Percentiles rank a stretch among this genome's conserved stretches.
Evolutionary conservation across 768 basidiomycete genomes (phyloP).

Genomic region (Boletus reticuloceps): DNA sequence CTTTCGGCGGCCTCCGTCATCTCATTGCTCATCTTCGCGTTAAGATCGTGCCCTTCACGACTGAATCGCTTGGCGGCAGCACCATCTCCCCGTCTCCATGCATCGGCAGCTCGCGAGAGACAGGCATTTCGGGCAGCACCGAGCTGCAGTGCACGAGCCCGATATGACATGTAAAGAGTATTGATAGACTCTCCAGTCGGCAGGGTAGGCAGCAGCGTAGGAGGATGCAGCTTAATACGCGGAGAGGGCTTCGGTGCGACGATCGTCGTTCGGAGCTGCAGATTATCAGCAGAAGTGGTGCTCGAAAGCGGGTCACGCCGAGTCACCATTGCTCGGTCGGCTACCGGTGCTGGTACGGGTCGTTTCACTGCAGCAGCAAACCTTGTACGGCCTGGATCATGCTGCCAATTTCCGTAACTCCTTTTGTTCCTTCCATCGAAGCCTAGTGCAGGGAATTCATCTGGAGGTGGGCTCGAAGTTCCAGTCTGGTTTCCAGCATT

Average conservation of each 20-base stretch:
- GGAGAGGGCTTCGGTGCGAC: constrained; percentile 82
- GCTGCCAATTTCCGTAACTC: constrained; percentile 42
- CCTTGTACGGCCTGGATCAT: constrained; percentile 85
- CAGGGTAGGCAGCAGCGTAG: constrained; percentile 83
- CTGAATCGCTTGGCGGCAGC: constrained; percentile 94
- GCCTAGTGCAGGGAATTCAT: constrained; percentile 73
- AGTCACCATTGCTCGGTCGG: constrained; percentile 42
- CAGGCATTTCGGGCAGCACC: constrained; percentile 94
- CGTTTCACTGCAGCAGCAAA: constrained; percentile 93
- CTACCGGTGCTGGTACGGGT: constrained; percentile 28
- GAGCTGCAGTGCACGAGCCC: constrained; percentile 84
- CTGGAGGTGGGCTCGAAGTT: constrained; percentile 31
- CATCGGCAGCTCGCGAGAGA: constrained; percentile 91
- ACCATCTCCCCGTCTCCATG: constrained; percentile 94
- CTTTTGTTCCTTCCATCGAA: constrained; percentile 46
- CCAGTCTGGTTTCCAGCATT: constrained; percentile 37
- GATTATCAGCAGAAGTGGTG: constrained; percentile 48
- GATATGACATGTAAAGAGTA: constrained; percentile 83
- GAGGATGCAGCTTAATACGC: constrained; percentile 79
- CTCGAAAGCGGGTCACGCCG: constrained; percentile 58
- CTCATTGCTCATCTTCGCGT: constrained; percentile 86
- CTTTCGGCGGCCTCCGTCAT: constrained; percentile 81
- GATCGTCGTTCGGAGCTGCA: constrained; percentile 65
- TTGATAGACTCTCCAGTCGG: constrained; percentile 81
- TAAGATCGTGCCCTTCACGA: constrained; percentile 90